Evolutionary conservation across 106 monocot genomes (phyloP).

Genomic region (Allium fistulosum): DNA sequence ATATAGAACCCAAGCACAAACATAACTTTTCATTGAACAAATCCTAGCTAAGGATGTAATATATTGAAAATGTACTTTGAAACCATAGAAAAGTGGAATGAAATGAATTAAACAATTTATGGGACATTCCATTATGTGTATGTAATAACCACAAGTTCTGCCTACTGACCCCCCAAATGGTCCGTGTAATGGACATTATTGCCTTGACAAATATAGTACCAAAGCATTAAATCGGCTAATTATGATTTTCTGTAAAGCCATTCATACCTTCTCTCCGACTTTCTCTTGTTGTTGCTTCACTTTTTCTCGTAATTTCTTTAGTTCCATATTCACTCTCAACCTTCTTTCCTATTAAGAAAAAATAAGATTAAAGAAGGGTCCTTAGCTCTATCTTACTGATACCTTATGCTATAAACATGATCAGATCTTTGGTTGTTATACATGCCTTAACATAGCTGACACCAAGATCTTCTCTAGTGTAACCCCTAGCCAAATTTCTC

Average conservation of each 20-base stretch:
- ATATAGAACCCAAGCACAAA: too few relatives aligned
- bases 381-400: background rate
- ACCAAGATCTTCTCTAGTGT: constrained; percentile 68
- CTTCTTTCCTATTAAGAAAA: constrained; percentile 50
- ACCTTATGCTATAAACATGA: background rate
- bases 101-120: background rate
- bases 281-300: constrained; percentile 83
- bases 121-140: background rate
- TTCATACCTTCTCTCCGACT: constrained; percentile 61
- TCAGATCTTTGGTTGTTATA: background rate
- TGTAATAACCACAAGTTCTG: background rate
- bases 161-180: too few relatives aligned
- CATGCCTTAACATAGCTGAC: constrained; percentile 82
- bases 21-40: too few relatives aligned
- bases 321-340: constrained; percentile 70
- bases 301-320: constrained; percentile 61
- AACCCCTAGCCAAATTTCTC: constrained; percentile 81
- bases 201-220: background rate
- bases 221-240: background rate
- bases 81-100: background rate
- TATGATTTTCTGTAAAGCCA: background rate
- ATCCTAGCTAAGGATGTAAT: too few relatives aligned
- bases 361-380: background rate
- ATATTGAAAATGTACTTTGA: too few relatives aligned
- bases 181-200: too few relatives aligned